These are phyloP conservation scores for Theobroma cacao DNA, from an alignment of 345 rosid species.

Conservation along the genomic window DNA sequence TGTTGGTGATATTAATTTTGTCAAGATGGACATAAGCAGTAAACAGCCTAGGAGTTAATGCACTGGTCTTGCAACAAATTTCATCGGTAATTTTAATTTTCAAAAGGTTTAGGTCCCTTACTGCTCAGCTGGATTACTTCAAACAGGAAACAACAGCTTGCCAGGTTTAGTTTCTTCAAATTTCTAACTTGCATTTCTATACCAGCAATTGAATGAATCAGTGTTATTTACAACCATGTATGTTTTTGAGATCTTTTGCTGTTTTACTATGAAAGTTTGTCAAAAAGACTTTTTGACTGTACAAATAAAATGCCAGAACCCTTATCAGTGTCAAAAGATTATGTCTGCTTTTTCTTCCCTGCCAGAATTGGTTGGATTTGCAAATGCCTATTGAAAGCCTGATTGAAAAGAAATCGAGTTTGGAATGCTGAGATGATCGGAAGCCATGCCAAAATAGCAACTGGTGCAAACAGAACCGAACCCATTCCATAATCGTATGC, in stretches of 20 bases:
- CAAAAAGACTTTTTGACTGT: slow-evolving; percentile 1
- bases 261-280: not conserved
- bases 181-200: not conserved
- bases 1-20: too few species aligned
- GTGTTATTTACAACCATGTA: not conserved
- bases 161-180: not conserved
- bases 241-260: not conserved
- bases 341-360: slow-evolving; percentile 64
- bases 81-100: too few species aligned
- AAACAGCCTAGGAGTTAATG: too few species aligned
- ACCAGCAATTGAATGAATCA: not conserved
- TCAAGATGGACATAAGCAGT: too few species aligned
- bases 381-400: slow-evolving; percentile 78
- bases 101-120: too few species aligned
- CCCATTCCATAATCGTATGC: slow-evolving; percentile 98
- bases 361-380: slow-evolving; percentile 92
- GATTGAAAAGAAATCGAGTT: slow-evolving; percentile 86
- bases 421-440: slow-evolving; percentile 87
- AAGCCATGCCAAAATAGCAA: slow-evolving; percentile 89
- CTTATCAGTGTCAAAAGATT: not conserved
- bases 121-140: not conserved
- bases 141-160: not conserved
- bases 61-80: too few species aligned
- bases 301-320: not conserved
- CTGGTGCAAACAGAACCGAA: slow-evolving; percentile 68